These are phyloP conservation scores for Sporobolomyces roseus DNA, from an alignment of 768 basidiomycete species.

Conservation along the genomic window DNA sequence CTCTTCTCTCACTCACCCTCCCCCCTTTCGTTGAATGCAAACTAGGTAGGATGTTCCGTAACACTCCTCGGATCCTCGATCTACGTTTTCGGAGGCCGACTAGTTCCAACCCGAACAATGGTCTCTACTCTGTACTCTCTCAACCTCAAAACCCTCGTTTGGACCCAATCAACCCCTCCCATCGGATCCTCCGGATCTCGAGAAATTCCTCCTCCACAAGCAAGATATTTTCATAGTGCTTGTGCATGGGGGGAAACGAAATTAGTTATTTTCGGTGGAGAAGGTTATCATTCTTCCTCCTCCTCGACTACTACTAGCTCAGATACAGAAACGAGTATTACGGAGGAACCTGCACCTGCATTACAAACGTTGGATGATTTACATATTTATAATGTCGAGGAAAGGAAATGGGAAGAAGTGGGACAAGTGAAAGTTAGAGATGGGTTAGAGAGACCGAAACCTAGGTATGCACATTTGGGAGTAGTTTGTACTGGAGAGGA, in stretches of 20 bases:
- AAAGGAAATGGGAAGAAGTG: constrained; percentile 64
- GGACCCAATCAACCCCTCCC: constrained; percentile 67
- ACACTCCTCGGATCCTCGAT: constrained; percentile 81
- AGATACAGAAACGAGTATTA: neutral
- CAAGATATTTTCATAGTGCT: constrained; percentile 83
- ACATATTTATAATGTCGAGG: constrained; percentile 67
- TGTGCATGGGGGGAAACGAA: constrained; percentile 64
- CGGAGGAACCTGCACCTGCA: neutral
- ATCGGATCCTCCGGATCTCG: too few species aligned
- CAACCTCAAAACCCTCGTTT: constrained; percentile 72
- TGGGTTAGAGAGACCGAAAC: constrained; percentile 61
- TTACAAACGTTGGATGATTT: constrained; percentile 57
- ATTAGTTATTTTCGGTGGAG: constrained; percentile 76
- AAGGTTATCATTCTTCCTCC: constrained; percentile 54
- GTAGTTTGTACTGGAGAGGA: constrained; percentile 62
- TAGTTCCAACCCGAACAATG: constrained; percentile 81
- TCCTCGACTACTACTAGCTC: neutral
- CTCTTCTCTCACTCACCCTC: too few species aligned
- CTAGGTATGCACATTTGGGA: constrained; percentile 92
- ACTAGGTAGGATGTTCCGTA: constrained; percentile 73
- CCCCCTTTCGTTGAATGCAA: neutral
- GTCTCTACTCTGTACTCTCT: constrained; percentile 85
- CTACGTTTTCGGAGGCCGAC: constrained; percentile 86
- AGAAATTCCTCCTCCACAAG: constrained; percentile 36
- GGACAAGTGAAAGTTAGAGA: constrained; percentile 51